phyloP scores from a whole-genome alignment of 768 basidiomycete species.

The Sporobolomyces phaffii region DNA sequence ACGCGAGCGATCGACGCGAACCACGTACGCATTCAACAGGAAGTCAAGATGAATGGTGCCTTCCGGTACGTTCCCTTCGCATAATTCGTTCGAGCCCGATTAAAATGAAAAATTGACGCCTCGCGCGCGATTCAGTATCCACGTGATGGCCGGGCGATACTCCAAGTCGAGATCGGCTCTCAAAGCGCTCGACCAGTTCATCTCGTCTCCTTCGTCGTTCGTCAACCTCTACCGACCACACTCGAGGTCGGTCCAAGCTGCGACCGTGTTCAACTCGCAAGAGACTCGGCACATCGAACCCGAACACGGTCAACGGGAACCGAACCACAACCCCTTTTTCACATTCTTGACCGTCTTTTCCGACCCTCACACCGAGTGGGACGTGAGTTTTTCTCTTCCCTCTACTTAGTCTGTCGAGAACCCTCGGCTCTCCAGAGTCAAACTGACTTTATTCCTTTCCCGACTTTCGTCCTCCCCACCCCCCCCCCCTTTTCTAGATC shows the following conservation, averaged over 20 bases:
- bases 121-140: no score
- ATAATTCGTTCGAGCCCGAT: no score
- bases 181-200: constrained; percentile 31
- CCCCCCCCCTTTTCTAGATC: no score
- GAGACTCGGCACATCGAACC: constrained; percentile 32
- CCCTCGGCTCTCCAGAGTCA: background rate
- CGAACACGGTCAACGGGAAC: constrained; percentile 20
- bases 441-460: background rate
- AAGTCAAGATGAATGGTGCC: constrained; percentile 43
- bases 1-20: constrained; percentile 43
- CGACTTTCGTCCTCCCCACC: no score
- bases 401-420: background rate
- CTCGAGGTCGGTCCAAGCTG: constrained; percentile 5
- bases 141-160: constrained; percentile 39
- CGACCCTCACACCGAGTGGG: constrained; percentile 40
- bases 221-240: constrained; percentile 39
- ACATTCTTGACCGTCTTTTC: constrained; percentile 42
- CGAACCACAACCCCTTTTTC: constrained; percentile 42
- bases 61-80: constrained; percentile 38
- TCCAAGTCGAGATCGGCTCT: constrained; percentile 12
- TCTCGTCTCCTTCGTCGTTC: constrained; percentile 40
- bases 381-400: constrained; percentile 19
- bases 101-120: no score
- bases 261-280: constrained; percentile 33
- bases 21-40: constrained; percentile 42